These are phyloP conservation scores for Tanacetum coccineum DNA, from an alignment of 129 eudicot species.

Conservation along the genomic window DNA sequence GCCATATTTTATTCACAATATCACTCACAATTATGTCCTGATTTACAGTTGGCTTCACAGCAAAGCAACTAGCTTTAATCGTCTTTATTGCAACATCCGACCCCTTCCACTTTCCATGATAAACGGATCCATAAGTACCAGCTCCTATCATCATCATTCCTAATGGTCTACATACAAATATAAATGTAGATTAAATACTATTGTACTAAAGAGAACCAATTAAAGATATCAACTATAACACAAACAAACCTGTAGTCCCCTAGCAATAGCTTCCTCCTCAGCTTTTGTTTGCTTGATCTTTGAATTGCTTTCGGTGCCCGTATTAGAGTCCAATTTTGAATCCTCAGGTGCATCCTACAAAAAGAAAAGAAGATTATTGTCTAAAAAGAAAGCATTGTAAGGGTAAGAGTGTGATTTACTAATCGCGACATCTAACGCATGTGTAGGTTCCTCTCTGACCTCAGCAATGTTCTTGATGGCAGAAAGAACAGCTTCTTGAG, in stretches of 20 bases:
- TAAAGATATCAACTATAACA: background rate
- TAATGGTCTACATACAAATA: slow-evolving; percentile 52
- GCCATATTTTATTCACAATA: too few species aligned
- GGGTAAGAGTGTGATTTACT: background rate
- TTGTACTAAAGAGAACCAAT: background rate
- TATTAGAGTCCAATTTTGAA: slow-evolving; percentile 53
- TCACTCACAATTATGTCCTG: too few species aligned
- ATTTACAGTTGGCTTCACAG: slow-evolving; percentile 53
- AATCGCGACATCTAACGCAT: slow-evolving; percentile 51
- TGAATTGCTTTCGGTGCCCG: slow-evolving; percentile 43
- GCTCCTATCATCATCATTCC: slow-evolving; percentile 78
- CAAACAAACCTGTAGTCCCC: slow-evolving; percentile 71
- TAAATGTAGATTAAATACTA: background rate
- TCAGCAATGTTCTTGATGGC: slow-evolving; percentile 14
- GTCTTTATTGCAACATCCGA: slow-evolving; percentile 91
- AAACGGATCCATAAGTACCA: slow-evolving; percentile 84
- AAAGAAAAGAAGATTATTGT: background rate
- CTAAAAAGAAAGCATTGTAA: background rate
- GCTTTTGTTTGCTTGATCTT: slow-evolving; percentile 75
- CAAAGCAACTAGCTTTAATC: slow-evolving; percentile 90
- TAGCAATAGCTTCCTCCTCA: slow-evolving; percentile 82
- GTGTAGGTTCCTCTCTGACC: slow-evolving; percentile 30
- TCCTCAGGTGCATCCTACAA: slow-evolving; percentile 53
- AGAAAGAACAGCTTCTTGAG: slow-evolving; percentile 28
- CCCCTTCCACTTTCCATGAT: slow-evolving; percentile 92